Percentiles rank a stretch among this genome's conserved stretches.
Evolutionary conservation across 176 grass and related monocot genomes (phyloP).

Genomic region (Rhynchospora pubera): DNA sequence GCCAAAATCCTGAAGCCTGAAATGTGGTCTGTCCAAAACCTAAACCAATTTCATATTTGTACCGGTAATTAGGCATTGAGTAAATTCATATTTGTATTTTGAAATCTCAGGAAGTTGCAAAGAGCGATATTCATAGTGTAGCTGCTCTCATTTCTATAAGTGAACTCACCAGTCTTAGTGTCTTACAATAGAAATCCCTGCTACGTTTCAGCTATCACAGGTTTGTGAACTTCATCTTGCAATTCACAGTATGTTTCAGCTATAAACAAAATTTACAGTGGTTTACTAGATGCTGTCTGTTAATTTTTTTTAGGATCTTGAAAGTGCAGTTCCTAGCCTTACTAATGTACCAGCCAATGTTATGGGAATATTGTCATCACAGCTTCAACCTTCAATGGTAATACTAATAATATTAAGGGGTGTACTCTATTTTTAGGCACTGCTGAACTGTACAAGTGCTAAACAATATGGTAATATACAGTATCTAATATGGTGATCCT

Average conservation of each 20-base stretch:
- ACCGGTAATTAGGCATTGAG: not conserved
- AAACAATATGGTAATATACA: not conserved
- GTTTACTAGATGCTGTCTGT: no score
- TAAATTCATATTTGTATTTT: not conserved
- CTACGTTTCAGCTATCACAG: constrained; percentile 31
- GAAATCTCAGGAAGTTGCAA: not conserved
- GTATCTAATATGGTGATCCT: not conserved
- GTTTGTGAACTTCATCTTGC: constrained; percentile 18
- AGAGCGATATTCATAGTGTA: not conserved
- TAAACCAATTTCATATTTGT: not conserved
- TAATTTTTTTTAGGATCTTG: no score
- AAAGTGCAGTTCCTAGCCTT: no score
- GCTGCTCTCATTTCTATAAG: not conserved
- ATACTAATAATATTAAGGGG: not conserved
- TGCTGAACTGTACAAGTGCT: not conserved
- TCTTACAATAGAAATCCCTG: constrained; percentile 14
- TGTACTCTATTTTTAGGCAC: not conserved
- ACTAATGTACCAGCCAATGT: not conserved
- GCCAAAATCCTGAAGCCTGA: not conserved
- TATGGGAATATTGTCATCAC: not conserved
- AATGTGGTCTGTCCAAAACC: not conserved
- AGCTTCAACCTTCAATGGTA: not conserved
- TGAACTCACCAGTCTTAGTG: not conserved
- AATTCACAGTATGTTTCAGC: not conserved
- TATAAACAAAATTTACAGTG: no score